phyloP scores from a whole-genome alignment of 2,329 filamentous ascomycete species.

The Coniochaeta hoffmannii region DNA sequence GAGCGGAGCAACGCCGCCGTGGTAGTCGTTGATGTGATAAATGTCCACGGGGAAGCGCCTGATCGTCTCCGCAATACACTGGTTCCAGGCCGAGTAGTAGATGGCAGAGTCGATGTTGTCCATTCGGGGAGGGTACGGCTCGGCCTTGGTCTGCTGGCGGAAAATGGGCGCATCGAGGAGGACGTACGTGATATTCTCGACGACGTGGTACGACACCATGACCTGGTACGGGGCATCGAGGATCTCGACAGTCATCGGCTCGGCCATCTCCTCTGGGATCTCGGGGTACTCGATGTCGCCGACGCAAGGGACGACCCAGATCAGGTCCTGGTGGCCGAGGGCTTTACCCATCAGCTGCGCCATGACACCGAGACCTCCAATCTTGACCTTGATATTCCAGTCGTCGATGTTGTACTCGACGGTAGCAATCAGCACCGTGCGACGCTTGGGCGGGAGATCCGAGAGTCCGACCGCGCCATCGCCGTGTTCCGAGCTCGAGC shows the following conservation, averaged over 20 bases:
- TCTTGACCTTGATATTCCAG: constrained; percentile 64
- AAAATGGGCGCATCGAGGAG: constrained; percentile 60
- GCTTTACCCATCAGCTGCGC: constrained; percentile 61
- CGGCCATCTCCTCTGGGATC: constrained; percentile 40
- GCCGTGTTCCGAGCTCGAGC: constrained; percentile 7
- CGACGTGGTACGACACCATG: constrained; percentile 52
- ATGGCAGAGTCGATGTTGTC: constrained; percentile 60
- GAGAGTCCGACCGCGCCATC: constrained; percentile 45
- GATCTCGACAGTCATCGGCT: constrained; percentile 54
- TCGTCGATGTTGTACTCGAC: constrained; percentile 61
- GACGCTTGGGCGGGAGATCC: constrained; percentile 47
- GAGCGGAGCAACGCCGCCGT: constrained; percentile 40
- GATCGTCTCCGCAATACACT: constrained; percentile 56
- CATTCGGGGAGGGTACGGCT: constrained; percentile 60
- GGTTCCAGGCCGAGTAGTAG: constrained; percentile 64
- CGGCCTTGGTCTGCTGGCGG: constrained; percentile 50
- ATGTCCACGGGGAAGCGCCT: constrained; percentile 40
- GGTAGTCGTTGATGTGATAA: constrained; percentile 28
- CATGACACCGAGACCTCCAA: constrained; percentile 63
- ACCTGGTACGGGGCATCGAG: constrained; percentile 51
- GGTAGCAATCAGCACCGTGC: constrained; percentile 15
- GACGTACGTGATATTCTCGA: constrained; percentile 60
- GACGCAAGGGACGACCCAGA: constrained; percentile 55
- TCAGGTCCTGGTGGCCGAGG: constrained; percentile 54
- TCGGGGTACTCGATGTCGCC: constrained; percentile 54